These are phyloP conservation scores for Seiridium cupressi DNA, from an alignment of 2,329 filamentous ascomycete genomes.

Conservation along the genomic window DNA sequence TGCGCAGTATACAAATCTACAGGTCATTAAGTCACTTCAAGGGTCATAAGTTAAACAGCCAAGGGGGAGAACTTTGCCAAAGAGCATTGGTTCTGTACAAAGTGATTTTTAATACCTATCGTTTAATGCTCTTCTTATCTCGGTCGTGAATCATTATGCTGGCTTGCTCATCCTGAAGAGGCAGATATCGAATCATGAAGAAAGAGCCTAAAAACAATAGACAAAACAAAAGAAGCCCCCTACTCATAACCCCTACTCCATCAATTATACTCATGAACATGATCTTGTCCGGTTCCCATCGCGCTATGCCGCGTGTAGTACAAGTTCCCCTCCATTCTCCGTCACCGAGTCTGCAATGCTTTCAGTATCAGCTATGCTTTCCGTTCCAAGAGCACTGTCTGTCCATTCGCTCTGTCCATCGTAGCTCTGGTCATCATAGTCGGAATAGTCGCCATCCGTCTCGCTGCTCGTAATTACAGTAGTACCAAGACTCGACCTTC, in stretches of 20 bases:
- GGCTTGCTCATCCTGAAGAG: not conserved
- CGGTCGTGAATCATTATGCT: constrained; percentile 4
- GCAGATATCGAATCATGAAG: not conserved
- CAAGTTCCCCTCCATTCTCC: constrained; percentile 31
- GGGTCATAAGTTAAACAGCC: too few species aligned
- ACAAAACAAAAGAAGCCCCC: not conserved
- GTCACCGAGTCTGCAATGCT: constrained; percentile 21
- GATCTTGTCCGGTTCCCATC: not conserved
- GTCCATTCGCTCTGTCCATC: constrained; percentile 48
- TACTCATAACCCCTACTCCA: not conserved
- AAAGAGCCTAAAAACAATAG: not conserved
- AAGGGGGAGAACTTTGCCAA: too few species aligned
- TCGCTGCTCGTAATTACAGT: constrained; percentile 39
- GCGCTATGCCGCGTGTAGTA: constrained; percentile 29
- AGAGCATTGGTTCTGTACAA: too few species aligned
- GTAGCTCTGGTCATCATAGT: constrained; percentile 32
- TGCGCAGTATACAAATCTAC: too few species aligned
- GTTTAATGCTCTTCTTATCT: not conserved
- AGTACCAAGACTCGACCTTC: constrained; percentile 42
- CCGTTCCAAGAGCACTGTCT: constrained; percentile 38
- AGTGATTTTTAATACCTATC: not conserved
- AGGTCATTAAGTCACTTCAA: too few species aligned
- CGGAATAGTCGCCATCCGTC: constrained; percentile 22
- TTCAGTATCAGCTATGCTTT: constrained; percentile 30
- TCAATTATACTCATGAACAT: not conserved